Percentiles rank a stretch among this genome's conserved stretches.
phyloP scores from a whole-genome alignment of 2,329 filamentous ascomycete genomes.

The Fusarium pilosicola region DNA sequence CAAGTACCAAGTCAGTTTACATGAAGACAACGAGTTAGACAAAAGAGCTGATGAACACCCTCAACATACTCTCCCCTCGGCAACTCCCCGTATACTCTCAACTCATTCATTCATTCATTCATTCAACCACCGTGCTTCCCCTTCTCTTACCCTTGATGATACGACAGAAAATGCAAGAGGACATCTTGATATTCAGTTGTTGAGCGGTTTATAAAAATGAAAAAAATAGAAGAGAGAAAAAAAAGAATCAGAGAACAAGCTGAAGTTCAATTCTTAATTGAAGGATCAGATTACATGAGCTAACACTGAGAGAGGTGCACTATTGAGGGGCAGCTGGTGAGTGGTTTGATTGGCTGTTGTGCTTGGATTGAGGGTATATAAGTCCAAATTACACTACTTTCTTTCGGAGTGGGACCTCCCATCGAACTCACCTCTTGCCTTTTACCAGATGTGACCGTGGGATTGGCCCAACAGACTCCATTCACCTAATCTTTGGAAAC shows the following conservation, averaged over 20 bases:
- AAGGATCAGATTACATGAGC: not conserved
- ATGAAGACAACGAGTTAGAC: not conserved
- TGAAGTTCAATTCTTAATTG: not conserved
- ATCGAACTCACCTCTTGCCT: slow-evolving; percentile 81
- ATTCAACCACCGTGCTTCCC: not conserved
- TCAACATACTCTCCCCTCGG: slow-evolving; percentile 31
- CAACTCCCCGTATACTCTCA: not conserved
- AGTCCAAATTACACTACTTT: not conserved
- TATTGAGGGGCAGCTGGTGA: not conserved
- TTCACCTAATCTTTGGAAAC: slow-evolving; percentile 63
- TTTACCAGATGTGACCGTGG: slow-evolving; percentile 85
- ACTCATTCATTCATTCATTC: not conserved
- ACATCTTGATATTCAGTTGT: slow-evolving; percentile 10
- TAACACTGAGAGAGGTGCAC: not conserved
- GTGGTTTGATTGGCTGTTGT: not conserved
- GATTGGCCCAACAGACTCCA: slow-evolving; percentile 62
- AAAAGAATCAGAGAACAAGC: not conserved
- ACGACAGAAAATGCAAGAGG: slow-evolving; percentile 92
- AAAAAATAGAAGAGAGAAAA: no score
- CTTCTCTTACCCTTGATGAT: slow-evolving; percentile 82
- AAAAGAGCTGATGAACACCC: slow-evolving; percentile 13
- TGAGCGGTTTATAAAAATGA: not conserved
- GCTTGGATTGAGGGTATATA: slow-evolving; percentile 24
- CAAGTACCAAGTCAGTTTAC: slow-evolving; percentile 13
- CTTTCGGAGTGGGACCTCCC: slow-evolving; percentile 73